Percentiles rank a stretch among this genome's conserved stretches.
phyloP scores from a whole-genome alignment of 1,139 yeast genomes.

The Blastobotrys elegans region DNA sequence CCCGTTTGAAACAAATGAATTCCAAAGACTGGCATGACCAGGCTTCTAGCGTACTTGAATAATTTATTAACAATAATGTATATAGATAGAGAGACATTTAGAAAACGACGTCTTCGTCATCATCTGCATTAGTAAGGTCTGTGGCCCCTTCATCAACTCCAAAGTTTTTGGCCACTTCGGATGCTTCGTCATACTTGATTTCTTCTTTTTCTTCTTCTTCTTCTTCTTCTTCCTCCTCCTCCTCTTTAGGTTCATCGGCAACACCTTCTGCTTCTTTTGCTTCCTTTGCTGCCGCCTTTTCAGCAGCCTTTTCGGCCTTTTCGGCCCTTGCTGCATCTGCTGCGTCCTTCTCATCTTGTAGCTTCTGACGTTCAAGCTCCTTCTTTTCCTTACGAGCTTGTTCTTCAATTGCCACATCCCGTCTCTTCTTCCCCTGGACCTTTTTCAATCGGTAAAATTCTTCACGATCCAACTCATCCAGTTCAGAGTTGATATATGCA shows the following conservation, averaged over 20 bases:
- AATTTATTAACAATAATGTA: not conserved
- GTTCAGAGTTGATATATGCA: conserved; percentile 83
- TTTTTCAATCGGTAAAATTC: conserved; percentile 95
- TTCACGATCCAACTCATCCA: conserved; percentile 97
- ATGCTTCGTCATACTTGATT: not conserved
- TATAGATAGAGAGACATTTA: conserved; percentile 1
- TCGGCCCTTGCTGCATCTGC: conserved; percentile 14
- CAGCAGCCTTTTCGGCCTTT: conserved; percentile 15
- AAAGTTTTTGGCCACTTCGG: not conserved
- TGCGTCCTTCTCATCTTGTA: conserved; percentile 5
- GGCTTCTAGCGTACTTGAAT: not conserved
- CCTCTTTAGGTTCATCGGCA: conserved; percentile 16
- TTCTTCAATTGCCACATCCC: conserved; percentile 63
- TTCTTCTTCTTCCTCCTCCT: conserved; percentile 13
- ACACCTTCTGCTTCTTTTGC: conserved; percentile 6
- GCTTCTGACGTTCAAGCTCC: conserved; percentile 35
- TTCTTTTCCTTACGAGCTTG: conserved; percentile 43
- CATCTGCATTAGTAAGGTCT: conserved; percentile 7
- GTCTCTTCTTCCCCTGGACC: conserved; percentile 94
- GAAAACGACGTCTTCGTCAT: conserved; percentile 28
- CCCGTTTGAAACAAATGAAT: conserved; percentile 89
- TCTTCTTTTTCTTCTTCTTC: not conserved
- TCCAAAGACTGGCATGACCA: conserved; percentile 68
- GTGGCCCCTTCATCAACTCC: not conserved
- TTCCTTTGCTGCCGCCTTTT: conserved; percentile 15